These are phyloP conservation scores for Cornus suecica DNA, from an alignment of 148 eudicot species.

Conservation along the genomic window DNA sequence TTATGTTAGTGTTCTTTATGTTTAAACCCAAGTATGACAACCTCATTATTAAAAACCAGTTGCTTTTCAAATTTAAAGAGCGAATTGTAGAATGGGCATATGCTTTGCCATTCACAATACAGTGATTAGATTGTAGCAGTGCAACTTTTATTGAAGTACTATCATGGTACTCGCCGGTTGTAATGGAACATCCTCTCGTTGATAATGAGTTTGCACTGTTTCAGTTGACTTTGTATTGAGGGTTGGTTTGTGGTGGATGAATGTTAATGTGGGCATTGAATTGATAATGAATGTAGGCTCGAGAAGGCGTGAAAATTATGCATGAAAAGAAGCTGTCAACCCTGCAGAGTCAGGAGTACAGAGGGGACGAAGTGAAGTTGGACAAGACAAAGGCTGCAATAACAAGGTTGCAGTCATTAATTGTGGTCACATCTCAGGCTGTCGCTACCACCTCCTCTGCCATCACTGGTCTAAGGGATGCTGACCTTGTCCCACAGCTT, in stretches of 20 bases:
- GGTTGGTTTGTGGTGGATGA: neutral
- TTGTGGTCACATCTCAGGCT: constrained; percentile 90
- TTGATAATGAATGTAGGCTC: constrained; percentile 50
- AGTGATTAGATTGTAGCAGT: neutral
- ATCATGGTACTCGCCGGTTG: neutral
- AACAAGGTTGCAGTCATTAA: constrained; percentile 74
- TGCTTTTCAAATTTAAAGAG: neutral
- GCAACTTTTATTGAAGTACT: neutral
- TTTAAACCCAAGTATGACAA: no score
- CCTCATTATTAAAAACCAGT: no score
- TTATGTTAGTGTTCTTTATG: no score
- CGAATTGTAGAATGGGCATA: neutral
- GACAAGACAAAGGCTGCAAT: constrained; percentile 91
- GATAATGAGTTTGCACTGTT: neutral
- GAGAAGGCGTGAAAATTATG: constrained; percentile 92
- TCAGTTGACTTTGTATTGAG: constrained; percentile 2
- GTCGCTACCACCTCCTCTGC: constrained; percentile 85
- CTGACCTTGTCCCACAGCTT: constrained; percentile 90
- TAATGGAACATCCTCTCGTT: neutral
- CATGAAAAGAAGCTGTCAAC: constrained; percentile 83
- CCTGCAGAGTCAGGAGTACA: constrained; percentile 78
- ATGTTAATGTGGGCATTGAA: constrained; percentile 8
- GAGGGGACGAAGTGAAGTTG: constrained; percentile 76
- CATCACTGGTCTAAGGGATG: constrained; percentile 65
- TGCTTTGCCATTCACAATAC: neutral